These are phyloP conservation scores for Suillus paluster DNA, from an alignment of 768 basidiomycete species.

Conservation along the genomic window DNA sequence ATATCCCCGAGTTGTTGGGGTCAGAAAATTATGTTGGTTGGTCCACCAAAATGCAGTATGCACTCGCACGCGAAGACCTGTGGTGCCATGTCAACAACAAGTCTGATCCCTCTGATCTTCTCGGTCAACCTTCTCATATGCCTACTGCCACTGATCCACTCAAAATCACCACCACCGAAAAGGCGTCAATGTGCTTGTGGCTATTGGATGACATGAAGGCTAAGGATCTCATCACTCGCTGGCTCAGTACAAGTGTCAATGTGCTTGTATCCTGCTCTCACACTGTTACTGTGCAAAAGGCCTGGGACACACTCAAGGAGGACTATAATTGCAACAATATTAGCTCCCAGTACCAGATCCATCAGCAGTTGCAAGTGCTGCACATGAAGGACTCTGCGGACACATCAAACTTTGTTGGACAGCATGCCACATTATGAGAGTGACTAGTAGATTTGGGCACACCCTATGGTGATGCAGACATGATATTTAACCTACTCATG, in stretches of 20 bases:
- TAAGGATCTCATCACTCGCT: neutral
- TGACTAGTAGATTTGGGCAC: fast-evolving
- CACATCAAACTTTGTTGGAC: neutral
- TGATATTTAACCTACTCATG: neutral
- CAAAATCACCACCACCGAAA: too few species aligned
- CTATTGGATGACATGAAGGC: neutral
- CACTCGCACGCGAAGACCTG: too few species aligned
- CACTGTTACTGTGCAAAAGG: neutral
- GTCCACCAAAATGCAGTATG: too few species aligned
- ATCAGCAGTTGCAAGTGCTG: neutral
- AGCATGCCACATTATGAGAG: neutral
- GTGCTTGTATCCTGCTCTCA: neutral
- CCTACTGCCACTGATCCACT: too few species aligned
- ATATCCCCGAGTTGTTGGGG: too few species aligned
- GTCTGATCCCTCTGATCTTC: too few species aligned
- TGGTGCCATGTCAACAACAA: too few species aligned
- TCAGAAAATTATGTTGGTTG: too few species aligned
- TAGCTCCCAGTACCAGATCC: neutral
- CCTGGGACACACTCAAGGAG: neutral
- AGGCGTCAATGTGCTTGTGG: too few species aligned
- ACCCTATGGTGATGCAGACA: neutral
- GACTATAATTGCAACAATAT: neutral
- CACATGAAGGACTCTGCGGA: neutral
- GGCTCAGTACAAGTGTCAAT: neutral
- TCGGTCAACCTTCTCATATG: too few species aligned